Evolutionary conservation across 1,284 basidiomycete species (phyloP).

Genomic region (Schizophyllum commune): DNA sequence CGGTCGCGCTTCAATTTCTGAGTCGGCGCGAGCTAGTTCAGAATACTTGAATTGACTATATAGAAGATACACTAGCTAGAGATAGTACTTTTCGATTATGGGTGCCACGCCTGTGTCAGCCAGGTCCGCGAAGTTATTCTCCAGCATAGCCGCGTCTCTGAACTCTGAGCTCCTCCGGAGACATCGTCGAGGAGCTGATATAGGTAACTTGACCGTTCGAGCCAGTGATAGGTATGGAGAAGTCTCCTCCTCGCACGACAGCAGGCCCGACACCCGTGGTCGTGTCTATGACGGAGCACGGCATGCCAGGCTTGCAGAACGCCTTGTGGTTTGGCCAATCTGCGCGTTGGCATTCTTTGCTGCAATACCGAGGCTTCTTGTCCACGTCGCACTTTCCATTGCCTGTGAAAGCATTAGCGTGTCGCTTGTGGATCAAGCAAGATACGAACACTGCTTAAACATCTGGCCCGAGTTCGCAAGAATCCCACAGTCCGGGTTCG

Average conservation of each 20-base stretch:
- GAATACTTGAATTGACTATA: too few relatives aligned
- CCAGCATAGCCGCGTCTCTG: neutral
- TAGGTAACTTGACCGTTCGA: neutral
- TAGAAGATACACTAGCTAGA: neutral
- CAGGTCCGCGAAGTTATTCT: neutral
- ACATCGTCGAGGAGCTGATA: neutral
- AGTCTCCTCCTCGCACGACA: neutral
- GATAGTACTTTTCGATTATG: neutral
- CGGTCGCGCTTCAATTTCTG: too few relatives aligned
- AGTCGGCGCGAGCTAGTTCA: too few relatives aligned
- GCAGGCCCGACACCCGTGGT: neutral
- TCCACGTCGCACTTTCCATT: constrained; percentile 24
- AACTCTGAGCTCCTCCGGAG: neutral
- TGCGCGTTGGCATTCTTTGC: constrained; percentile 19
- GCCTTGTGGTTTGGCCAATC: constrained; percentile 26
- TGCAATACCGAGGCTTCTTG: constrained; percentile 27
- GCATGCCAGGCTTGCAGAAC: constrained; percentile 20
- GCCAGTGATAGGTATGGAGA: neutral
- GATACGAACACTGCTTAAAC: constrained; percentile 19
- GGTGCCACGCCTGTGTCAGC: neutral
- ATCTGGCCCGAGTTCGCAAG: constrained; percentile 20
- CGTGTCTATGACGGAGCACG: constrained; percentile 25
- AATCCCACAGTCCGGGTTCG: constrained; percentile 20
- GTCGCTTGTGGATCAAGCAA: neutral
- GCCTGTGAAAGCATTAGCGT: constrained; percentile 11